These are phyloP conservation scores for Diaporthe vaccinii DNA, from an alignment of 2,329 filamentous ascomycete genomes.

Conservation along the genomic window DNA sequence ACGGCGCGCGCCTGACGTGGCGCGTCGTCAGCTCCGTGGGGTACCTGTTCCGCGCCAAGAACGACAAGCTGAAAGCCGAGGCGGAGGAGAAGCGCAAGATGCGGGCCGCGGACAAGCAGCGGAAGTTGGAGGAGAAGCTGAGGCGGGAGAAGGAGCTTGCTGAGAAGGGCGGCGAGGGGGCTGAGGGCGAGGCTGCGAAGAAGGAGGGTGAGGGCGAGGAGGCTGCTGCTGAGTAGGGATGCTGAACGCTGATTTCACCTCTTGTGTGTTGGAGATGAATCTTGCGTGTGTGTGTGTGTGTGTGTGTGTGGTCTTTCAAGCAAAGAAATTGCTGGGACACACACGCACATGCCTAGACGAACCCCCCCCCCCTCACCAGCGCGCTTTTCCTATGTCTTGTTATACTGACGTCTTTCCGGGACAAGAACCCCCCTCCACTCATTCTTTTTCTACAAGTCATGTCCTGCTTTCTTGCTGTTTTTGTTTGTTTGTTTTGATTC, in stretches of 20 bases:
- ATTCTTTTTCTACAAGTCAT: conserved; percentile 8
- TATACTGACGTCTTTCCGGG: conserved; percentile 12
- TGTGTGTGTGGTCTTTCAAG: not conserved
- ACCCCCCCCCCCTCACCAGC: not conserved
- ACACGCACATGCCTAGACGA: not conserved
- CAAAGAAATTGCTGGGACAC: conserved; percentile 10
- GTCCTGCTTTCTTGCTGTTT: not conserved
- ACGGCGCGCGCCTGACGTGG: conserved; percentile 50
- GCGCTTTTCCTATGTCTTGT: conserved; percentile 25
- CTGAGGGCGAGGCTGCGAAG: not conserved
- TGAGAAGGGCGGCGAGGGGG: conserved; percentile 28
- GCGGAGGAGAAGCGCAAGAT: conserved; percentile 49
- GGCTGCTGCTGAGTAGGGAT: not conserved
- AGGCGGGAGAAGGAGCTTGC: conserved; percentile 34
- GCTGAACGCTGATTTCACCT: not conserved
- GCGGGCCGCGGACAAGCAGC: conserved; percentile 52
- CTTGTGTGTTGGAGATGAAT: not conserved
- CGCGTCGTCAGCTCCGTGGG: conserved; percentile 51
- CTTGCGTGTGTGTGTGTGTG: not conserved
- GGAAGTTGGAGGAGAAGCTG: conserved; percentile 41
- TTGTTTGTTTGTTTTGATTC: not conserved
- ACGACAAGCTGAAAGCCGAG: conserved; percentile 49
- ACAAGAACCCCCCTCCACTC: conserved; percentile 32
- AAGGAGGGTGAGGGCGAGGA: not conserved
- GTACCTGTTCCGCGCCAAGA: conserved; percentile 55